Base-by-base conservation (phyloP, 2,329 filamentous ascomycete species). In the Blumeriella jaapii region DNA sequence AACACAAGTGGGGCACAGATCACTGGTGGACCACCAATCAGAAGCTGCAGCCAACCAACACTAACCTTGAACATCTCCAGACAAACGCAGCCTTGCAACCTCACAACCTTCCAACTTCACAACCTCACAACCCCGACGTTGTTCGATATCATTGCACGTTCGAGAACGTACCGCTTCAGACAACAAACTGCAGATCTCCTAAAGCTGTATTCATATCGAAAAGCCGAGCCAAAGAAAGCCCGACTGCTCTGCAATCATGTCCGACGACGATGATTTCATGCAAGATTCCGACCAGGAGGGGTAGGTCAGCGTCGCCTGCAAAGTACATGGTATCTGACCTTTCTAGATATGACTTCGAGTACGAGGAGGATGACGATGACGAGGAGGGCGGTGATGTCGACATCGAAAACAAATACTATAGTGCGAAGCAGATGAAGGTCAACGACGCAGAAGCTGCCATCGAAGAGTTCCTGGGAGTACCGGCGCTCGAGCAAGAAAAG, bases 331-430 rank as follows among this genome's bases (percentile, higher is more conserved):
- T n/a, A n/a, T 22, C 48, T 55, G 28, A 55, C 31, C 23, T 5
- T 17, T 22, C 3, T 40, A 83, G 80, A 53, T 86, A 95, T 57
- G 91, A 96, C 62, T 96, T 96, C 58, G 89, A 96, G 55, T 96
- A 95, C 61, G 89, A 95, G 57, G 91, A 86, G 51, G 62, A 78
- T 40, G 85, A 94, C 38, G 86, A 91, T n/a, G n/a, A n/a, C 31
- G 83, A 93, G 27, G 80, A 94, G 39, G 76, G 73, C 19, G 86
- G 79, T 39, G 85, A 95, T 57, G 82, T 95, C 51, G 86, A 89
- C 49, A 93, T 96, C 58, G 91, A 98, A 59, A 98, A 98, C 67
- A 95, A 94, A 64, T 98, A 98, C 67, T 98, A 96, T 70, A 96
- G 95, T 61, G 91, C 91, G 27, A 98, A 98, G 63, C 89, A 96